Evolutionary conservation across 768 basidiomycete species (phyloP).

Genomic region (Pisolithus orientalis): DNA sequence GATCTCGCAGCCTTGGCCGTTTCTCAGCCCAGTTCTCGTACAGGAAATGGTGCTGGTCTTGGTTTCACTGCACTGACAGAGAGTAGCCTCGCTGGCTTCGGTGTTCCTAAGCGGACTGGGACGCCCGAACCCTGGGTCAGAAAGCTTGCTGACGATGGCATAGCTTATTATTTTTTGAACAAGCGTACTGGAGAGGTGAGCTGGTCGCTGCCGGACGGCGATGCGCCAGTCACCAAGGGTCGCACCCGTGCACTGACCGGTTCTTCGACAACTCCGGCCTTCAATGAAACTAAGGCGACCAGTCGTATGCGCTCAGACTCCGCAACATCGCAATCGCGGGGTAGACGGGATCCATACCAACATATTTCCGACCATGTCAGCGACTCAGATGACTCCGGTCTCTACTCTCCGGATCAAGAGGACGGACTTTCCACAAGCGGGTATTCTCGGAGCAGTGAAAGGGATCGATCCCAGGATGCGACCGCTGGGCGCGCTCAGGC

Average conservation of each 20-base stretch:
- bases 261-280: slow-evolving; percentile 26
- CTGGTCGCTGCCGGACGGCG: slow-evolving; percentile 59
- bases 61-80: slow-evolving; percentile 36
- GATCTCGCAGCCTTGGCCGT: slow-evolving; percentile 53
- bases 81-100: slow-evolving; percentile 48
- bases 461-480: slow-evolving; percentile 12
- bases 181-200: slow-evolving; percentile 57
- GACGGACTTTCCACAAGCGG: slow-evolving; percentile 25
- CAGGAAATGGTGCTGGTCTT: slow-evolving; percentile 47
- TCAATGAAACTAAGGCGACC: slow-evolving; percentile 16
- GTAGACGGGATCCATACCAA: slow-evolving; percentile 22
- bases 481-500: slow-evolving; percentile 14
- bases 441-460: slow-evolving; percentile 24
- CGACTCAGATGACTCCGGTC: slow-evolving; percentile 74
- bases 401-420: slow-evolving; percentile 29
- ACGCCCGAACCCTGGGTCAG: slow-evolving; percentile 82
- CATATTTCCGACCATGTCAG: slow-evolving; percentile 44
- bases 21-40: slow-evolving; percentile 51
- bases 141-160: slow-evolving; percentile 75
- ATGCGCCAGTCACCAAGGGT: slow-evolving; percentile 21
- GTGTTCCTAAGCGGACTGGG: slow-evolving; percentile 48
- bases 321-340: slow-evolving; percentile 23
- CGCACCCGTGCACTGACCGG: slow-evolving; percentile 28
- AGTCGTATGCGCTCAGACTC: slow-evolving; percentile 31
- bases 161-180: slow-evolving; percentile 77